These are phyloP conservation scores for Aeschynomene evenia DNA, from an alignment of 306 rosid genomes.

Conservation along the genomic window DNA sequence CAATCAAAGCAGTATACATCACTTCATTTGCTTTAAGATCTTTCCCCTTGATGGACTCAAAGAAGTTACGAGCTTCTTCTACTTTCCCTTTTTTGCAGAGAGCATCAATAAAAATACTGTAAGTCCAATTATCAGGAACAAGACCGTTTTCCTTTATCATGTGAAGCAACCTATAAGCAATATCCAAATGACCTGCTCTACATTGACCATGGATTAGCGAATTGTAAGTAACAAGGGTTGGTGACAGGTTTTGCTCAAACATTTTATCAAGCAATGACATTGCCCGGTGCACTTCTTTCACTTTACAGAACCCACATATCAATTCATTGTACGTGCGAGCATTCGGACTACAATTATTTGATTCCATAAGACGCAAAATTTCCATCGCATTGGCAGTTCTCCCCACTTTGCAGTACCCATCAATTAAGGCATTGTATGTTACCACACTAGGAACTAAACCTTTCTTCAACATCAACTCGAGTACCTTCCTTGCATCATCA, in stretches of 20 bases:
- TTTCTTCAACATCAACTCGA: slow-evolving; percentile 54
- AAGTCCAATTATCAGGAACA: slow-evolving; percentile 67
- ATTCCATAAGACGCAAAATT: slow-evolving; percentile 59
- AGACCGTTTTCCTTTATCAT: slow-evolving; percentile 60
- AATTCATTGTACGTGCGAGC: slow-evolving; percentile 65
- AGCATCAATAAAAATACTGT: slow-evolving; percentile 46
- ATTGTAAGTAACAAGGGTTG: slow-evolving; percentile 59
- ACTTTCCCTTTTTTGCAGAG: slow-evolving; percentile 63
- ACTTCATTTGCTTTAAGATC: slow-evolving; percentile 58
- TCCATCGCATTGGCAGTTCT: slow-evolving; percentile 45
- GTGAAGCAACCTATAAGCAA: slow-evolving; percentile 63
- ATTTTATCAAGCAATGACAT: slow-evolving; percentile 59
- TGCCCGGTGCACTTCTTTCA: slow-evolving; percentile 56
- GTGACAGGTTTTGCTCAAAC: slow-evolving; percentile 54
- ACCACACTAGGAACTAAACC: slow-evolving; percentile 59
- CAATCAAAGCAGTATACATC: slow-evolving; percentile 60
- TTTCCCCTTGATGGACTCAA: slow-evolving; percentile 47
- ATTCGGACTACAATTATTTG: slow-evolving; percentile 58
- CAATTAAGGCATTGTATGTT: slow-evolving; percentile 62
- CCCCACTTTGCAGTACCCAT: slow-evolving; percentile 66
- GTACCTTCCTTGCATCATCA: slow-evolving; percentile 46
- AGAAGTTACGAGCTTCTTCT: slow-evolving; percentile 54
- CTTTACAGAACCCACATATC: slow-evolving; percentile 63
- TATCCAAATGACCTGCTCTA: slow-evolving; percentile 60
- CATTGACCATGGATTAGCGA: slow-evolving; percentile 70